Conservation (phyloP, 2,329 filamentous ascomycete species). For the Colletotrichum chrysophilum region DNA sequence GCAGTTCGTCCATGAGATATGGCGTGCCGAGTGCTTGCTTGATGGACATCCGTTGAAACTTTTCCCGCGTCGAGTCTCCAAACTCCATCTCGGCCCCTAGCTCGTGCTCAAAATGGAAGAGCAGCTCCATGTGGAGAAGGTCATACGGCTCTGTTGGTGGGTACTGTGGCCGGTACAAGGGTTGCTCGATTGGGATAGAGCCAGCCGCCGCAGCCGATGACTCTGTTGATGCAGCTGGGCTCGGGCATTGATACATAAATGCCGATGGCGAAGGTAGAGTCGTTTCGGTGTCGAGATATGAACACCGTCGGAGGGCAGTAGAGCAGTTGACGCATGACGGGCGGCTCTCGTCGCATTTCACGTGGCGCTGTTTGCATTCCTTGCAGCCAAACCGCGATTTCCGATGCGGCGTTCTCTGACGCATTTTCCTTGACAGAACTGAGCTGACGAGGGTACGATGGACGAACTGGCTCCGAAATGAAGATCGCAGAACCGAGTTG, state of each 20-base stretch:
- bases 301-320: slow-evolving; percentile 39
- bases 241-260: not conserved
- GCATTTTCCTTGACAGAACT: not conserved
- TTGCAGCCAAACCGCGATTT: slow-evolving; percentile 45
- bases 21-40: slow-evolving; percentile 31
- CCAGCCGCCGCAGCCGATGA: not conserved
- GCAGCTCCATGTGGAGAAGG: not conserved
- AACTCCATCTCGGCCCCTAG: not conserved
- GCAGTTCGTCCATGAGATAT: slow-evolving; percentile 51
- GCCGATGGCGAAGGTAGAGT: not conserved
- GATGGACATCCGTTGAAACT: not conserved
- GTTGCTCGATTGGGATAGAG: not conserved
- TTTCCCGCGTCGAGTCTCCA: not conserved
- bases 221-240: not conserved
- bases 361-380: slow-evolving; percentile 45
- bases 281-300: slow-evolving; percentile 25
- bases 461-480: accelerated
- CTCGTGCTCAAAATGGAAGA: slow-evolving; percentile 4
- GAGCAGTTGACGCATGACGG: slow-evolving; percentile 46
- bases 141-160: not conserved
- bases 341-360: slow-evolving; percentile 47
- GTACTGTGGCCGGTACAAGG: not conserved
- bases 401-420: slow-evolving; percentile 29
- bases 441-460: not conserved
- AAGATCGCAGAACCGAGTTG: accelerated